Percentiles rank a stretch among this genome's conserved stretches.
Conservation (phyloP, 2,329 filamentous ascomycete species). For the Aspergillus novofumigatus region DNA sequence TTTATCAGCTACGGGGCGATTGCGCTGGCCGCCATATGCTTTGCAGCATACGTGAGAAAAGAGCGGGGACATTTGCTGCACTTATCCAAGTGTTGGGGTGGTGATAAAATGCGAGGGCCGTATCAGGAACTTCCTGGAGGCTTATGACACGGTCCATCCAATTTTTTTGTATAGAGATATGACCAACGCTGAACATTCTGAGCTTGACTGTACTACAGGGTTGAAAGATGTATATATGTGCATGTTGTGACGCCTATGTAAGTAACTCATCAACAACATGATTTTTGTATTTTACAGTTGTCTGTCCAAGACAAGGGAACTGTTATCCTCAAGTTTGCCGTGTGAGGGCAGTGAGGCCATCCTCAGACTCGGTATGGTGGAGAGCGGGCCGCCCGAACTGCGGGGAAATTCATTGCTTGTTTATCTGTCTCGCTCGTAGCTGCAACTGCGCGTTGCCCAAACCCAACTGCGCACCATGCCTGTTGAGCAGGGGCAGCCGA, state of each 20-base stretch:
- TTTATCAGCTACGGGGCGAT: slow-evolving; percentile 50
- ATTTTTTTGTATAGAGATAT: not conserved
- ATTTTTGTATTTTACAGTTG: too few relatives aligned
- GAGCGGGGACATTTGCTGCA: slow-evolving; percentile 61
- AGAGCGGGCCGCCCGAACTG: not conserved
- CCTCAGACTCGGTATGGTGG: too few relatives aligned
- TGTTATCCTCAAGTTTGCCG: not conserved
- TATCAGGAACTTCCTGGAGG: not conserved
- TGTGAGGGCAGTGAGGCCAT: not conserved
- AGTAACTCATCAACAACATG: not conserved
- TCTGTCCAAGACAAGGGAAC: not conserved
- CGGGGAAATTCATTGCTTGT: not conserved
- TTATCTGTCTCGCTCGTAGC: not conserved
- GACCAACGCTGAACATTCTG: not conserved
- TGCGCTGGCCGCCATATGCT: slow-evolving; percentile 33
- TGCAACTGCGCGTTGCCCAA: not conserved
- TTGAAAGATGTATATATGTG: not conserved
- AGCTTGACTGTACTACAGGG: not conserved
- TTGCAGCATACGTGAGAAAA: slow-evolving; percentile 54
- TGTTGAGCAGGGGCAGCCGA: not conserved
- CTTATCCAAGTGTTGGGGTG: slow-evolving; percentile 14
- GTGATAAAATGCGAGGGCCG: slow-evolving; percentile 5
- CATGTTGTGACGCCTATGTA: not conserved
- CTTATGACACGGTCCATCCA: not conserved
- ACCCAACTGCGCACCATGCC: not conserved